phyloP scores from a whole-genome alignment of 768 basidiomycete genomes.

The Boletus sensibilis region DNA sequence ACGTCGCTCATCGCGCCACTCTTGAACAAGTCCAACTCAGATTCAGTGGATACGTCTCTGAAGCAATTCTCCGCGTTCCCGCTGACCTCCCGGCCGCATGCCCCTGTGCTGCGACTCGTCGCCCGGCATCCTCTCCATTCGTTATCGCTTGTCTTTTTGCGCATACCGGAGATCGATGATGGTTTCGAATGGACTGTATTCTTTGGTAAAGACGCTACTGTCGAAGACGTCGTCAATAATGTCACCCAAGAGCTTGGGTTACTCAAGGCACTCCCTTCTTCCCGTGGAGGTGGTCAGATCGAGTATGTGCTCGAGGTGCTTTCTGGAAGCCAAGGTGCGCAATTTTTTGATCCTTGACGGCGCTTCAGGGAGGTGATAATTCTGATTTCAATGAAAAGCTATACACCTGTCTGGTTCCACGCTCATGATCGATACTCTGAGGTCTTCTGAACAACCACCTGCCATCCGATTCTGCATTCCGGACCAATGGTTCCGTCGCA shows the following conservation, averaged over 20 bases:
- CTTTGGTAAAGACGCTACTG: slow-evolving; percentile 56
- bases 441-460: slow-evolving; percentile 7
- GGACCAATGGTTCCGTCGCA: slow-evolving; percentile 78
- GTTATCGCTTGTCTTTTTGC: slow-evolving; percentile 52
- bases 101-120: slow-evolving; percentile 66
- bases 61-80: slow-evolving; percentile 71
- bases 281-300: slow-evolving; percentile 59
- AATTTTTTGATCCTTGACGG: neutral
- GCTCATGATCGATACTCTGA: slow-evolving; percentile 16
- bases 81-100: slow-evolving; percentile 64
- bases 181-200: slow-evolving; percentile 65
- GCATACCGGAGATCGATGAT: slow-evolving; percentile 78
- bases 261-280: slow-evolving; percentile 59
- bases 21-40: slow-evolving; percentile 40
- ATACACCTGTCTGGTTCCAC: slow-evolving; percentile 11
- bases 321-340: slow-evolving; percentile 50
- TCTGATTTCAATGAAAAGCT: slow-evolving; percentile 10
- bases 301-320: slow-evolving; percentile 76
- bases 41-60: slow-evolving; percentile 28
- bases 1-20: slow-evolving; percentile 51
- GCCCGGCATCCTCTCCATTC: slow-evolving; percentile 64
- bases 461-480: slow-evolving; percentile 67
- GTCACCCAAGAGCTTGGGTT: slow-evolving; percentile 68
- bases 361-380: neutral
- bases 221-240: slow-evolving; percentile 50